Conservation (phyloP, 257 asterid genomes). For the Capsicum rhomboideum region DNA sequence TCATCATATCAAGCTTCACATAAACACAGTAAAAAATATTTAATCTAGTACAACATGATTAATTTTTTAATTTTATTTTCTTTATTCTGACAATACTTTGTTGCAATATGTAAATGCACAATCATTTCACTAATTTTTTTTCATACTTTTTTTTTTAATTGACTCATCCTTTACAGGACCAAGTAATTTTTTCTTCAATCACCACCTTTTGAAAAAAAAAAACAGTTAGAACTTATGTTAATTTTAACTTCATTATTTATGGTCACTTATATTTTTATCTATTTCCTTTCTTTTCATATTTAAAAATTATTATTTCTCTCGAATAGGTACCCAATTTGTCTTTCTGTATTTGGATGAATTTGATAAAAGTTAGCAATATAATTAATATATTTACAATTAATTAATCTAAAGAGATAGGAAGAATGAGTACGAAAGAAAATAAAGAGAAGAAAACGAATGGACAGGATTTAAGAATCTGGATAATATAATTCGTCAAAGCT, state of each 20-base stretch:
- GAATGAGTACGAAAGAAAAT: no score
- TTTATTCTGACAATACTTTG: neutral
- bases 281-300: neutral
- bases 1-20: slow-evolving; percentile 7
- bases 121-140: neutral
- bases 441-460: slow-evolving; percentile 28
- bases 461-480: slow-evolving; percentile 17
- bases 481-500: slow-evolving; percentile 10
- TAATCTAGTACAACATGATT: neutral
- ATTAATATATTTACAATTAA: neutral
- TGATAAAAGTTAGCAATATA: neutral
- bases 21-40: neutral
- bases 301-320: neutral
- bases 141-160: neutral
- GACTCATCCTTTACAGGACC: neutral
- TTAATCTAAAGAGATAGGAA: neutral
- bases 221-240: neutral
- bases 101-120: neutral
- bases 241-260: neutral
- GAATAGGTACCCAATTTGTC: neutral
- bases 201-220: neutral
- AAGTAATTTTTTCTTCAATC: neutral
- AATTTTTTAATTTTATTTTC: neutral
- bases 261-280: neutral
- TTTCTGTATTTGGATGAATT: neutral